phyloP scores from a whole-genome alignment of 192 early-diverging fungal genomes.

The Linderina pennispora region DNA sequence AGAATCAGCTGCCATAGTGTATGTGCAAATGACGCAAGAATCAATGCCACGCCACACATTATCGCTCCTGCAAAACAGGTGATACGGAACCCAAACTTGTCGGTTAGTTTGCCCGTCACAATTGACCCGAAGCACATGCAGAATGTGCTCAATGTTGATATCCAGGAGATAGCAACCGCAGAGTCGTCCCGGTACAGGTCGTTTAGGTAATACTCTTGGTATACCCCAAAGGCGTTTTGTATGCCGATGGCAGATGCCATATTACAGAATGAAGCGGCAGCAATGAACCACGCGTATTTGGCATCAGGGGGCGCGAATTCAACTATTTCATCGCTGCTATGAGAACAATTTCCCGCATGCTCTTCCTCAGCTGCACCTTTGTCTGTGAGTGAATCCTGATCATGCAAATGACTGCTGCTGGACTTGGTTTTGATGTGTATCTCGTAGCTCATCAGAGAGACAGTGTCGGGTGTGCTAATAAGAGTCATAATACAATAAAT shows the following conservation, averaged over 20 bases:
- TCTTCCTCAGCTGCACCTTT: too few species aligned
- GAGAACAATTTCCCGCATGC: too few species aligned
- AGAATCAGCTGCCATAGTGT: constrained; percentile 59
- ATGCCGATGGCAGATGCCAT: constrained; percentile 7
- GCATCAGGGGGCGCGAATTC: constrained; percentile 6
- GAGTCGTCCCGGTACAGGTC: constrained; percentile 1
- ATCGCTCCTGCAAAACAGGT: constrained; percentile 5
- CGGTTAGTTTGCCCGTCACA: constrained; percentile 6
- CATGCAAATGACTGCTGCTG: too few species aligned
- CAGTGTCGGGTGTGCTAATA: too few species aligned
- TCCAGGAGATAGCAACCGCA: constrained; percentile 8
- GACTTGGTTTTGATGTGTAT: too few species aligned
- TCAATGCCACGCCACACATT: neutral
- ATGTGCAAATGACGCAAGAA: constrained; percentile 12
- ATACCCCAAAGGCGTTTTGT: constrained; percentile 7
- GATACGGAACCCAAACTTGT: constrained; percentile 4
- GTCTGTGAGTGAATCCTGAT: too few species aligned
- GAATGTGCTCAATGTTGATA: constrained; percentile 8
- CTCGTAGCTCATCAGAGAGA: too few species aligned
- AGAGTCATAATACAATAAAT: too few species aligned
- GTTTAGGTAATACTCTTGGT: constrained; percentile 15
- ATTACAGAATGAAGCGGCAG: constrained; percentile 1
- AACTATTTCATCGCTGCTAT: neutral
- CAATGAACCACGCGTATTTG: constrained; percentile 7
- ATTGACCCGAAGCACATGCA: constrained; percentile 15